Evolutionary conservation across 148 eudicot species (phyloP).

Genomic region (Spergularia bocconei): DNA sequence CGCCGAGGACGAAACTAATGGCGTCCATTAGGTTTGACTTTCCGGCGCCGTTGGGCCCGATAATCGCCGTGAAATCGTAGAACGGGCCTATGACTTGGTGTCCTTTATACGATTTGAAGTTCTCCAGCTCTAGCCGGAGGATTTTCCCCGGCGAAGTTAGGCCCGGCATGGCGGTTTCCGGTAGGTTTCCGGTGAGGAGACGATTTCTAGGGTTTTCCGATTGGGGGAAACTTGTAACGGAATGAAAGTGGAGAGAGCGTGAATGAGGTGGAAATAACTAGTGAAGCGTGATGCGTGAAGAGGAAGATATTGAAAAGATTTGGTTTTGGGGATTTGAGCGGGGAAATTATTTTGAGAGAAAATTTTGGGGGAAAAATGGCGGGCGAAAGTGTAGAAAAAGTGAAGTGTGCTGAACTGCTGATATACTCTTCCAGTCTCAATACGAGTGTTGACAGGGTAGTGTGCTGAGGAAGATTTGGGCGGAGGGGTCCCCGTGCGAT

Average conservation of each 20-base stretch:
- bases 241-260: neutral
- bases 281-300: neutral
- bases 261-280: neutral
- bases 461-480: no score
- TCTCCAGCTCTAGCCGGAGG: slow-evolving; percentile 75
- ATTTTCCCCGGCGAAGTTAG: slow-evolving; percentile 60
- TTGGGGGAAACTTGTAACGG: neutral
- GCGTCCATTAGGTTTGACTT: slow-evolving; percentile 99
- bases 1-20: slow-evolving; percentile 92
- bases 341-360: slow-evolving; percentile 9
- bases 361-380: slow-evolving; percentile 28
- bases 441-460: no score
- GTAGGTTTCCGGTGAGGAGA: neutral
- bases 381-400: slow-evolving; percentile 11
- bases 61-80: slow-evolving; percentile 91
- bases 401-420: no score
- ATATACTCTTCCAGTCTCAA: no score
- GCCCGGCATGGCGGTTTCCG: slow-evolving; percentile 46
- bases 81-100: slow-evolving; percentile 82
- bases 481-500: no score
- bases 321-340: neutral
- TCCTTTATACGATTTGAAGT: slow-evolving; percentile 96
- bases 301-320: neutral
- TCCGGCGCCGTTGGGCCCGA: slow-evolving; percentile 92
- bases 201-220: slow-evolving; percentile 14